Percentiles rank a stretch among this genome's conserved stretches.
Conservation (phyloP, 1,284 basidiomycete genomes). For the Mycocalia duriaeana region DNA sequence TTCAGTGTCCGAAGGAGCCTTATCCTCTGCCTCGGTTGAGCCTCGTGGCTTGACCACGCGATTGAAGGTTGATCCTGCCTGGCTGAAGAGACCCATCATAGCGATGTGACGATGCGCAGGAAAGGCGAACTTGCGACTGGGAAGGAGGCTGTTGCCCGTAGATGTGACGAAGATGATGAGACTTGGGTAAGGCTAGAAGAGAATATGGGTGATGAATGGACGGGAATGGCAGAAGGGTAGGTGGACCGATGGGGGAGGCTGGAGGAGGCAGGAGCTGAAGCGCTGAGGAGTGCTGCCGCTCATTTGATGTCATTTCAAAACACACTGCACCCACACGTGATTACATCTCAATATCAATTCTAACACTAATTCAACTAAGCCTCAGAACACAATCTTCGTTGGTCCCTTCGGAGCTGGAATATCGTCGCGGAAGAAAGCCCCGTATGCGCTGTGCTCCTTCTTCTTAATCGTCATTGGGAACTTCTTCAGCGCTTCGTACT, state of each 20-base stretch:
- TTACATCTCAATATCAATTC: too few species aligned
- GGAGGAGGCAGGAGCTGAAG: not conserved
- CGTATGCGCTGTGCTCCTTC: conserved; percentile 82
- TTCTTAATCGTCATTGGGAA: conserved; percentile 99
- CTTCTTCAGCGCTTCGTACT: conserved; percentile 74
- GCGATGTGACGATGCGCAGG: conserved; percentile 16
- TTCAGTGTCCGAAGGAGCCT: conserved; percentile 70
- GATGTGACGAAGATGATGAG: too few species aligned
- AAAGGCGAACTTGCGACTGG: too few species aligned
- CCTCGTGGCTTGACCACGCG: conserved; percentile 47
- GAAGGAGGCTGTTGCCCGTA: too few species aligned
- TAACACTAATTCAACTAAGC: too few species aligned
- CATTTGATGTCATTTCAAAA: conserved; percentile 18
- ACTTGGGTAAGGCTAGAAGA: too few species aligned
- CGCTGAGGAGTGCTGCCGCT: not conserved
- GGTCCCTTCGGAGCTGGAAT: conserved; percentile 71
- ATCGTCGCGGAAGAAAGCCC: conserved; percentile 82
- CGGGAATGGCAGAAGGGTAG: not conserved
- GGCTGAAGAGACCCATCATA: conserved; percentile 77
- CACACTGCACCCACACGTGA: too few species aligned
- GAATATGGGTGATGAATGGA: not conserved
- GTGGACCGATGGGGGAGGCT: not conserved
- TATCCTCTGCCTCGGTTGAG: conserved; percentile 53
- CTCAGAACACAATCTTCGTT: conserved; percentile 84
- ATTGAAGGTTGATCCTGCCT: conserved; percentile 59